A percentile compares a stretch with the other conserved stretches of the same genome.
Conservation (phyloP, 306 rosid species). For the Arachis stenosperma region DNA sequence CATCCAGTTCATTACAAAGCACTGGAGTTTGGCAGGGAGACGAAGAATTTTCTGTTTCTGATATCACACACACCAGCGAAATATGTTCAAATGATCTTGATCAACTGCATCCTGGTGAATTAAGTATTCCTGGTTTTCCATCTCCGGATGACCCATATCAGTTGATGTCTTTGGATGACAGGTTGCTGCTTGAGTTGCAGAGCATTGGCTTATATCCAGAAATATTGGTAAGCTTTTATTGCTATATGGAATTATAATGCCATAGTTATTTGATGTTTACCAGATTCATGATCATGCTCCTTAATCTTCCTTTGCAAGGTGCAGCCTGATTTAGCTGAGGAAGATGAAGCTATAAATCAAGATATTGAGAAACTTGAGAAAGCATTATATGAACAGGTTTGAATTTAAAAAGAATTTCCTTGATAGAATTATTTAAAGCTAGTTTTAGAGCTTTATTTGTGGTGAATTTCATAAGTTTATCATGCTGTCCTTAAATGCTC, state of each 20-base stretch:
- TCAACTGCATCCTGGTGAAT: slow-evolving; percentile 64
- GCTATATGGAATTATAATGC: slow-evolving; percentile 27
- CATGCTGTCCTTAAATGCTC: slow-evolving; percentile 28
- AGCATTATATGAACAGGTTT: slow-evolving; percentile 71
- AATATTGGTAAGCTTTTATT: slow-evolving; percentile 61
- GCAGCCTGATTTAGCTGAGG: slow-evolving; percentile 85
- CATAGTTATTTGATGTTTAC: slow-evolving; percentile 30
- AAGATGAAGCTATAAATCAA: slow-evolving; percentile 72
- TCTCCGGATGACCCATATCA: slow-evolving; percentile 72
- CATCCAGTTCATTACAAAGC: slow-evolving; percentile 60
- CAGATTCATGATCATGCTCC: slow-evolving; percentile 33
- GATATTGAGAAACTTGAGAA: slow-evolving; percentile 71
- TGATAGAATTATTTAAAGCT: slow-evolving; percentile 18
- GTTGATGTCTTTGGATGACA: slow-evolving; percentile 73
- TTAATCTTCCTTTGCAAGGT: slow-evolving; percentile 45
- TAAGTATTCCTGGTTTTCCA: slow-evolving; percentile 49
- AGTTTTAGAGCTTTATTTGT: neutral
- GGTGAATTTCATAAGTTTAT: slow-evolving; percentile 7
- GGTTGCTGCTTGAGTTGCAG: slow-evolving; percentile 82
- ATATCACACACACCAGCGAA: slow-evolving; percentile 62
- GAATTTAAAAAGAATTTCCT: slow-evolving; percentile 3
- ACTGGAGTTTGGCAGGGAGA: slow-evolving; percentile 78
- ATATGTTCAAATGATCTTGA: slow-evolving; percentile 66
- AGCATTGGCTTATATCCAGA: slow-evolving; percentile 87
- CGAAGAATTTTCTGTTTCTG: slow-evolving; percentile 65